Evolutionary conservation across 2,329 filamentous ascomycete species (phyloP).

Genomic region (Fusarium anguioides): DNA sequence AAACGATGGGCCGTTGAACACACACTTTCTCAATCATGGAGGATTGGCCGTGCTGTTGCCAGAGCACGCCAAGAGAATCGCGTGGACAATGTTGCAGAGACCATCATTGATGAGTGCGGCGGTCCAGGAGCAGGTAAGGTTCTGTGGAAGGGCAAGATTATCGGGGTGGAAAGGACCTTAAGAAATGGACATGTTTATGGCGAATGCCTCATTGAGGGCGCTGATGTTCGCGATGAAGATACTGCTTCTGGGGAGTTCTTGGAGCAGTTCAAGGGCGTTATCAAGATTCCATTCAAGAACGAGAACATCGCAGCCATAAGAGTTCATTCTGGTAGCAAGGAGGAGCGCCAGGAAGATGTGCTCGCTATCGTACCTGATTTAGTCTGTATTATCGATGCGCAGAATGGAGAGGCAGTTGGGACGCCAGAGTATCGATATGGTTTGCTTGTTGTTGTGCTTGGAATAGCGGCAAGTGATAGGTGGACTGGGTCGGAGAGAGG

Average conservation of each 20-base stretch:
- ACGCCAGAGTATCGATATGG: constrained; percentile 68
- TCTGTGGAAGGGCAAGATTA: constrained; percentile 73
- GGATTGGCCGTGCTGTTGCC: constrained; percentile 70
- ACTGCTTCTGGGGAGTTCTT: background rate
- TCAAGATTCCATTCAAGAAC: constrained; percentile 79
- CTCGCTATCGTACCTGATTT: constrained; percentile 68
- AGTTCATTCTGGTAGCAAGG: constrained; percentile 46
- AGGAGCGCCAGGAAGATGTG: constrained; percentile 56
- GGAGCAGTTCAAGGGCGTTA: constrained; percentile 55
- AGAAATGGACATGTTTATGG: constrained; percentile 70
- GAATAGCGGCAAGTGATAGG: constrained; percentile 57
- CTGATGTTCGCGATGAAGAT: constrained; percentile 52
- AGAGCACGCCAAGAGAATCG: constrained; percentile 60
- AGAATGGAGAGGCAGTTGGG: constrained; percentile 66
- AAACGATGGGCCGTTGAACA: constrained; percentile 64
- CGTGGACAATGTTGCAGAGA: constrained; percentile 65
- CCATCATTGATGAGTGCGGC: constrained; percentile 68
- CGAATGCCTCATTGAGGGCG: constrained; percentile 66
- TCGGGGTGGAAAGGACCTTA: constrained; percentile 66
- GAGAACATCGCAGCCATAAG: constrained; percentile 73
- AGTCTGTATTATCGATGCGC: constrained; percentile 65
- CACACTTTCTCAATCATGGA: constrained; percentile 65
- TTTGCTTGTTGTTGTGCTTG: constrained; percentile 61
- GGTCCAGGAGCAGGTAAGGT: constrained; percentile 64
- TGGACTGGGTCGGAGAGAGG: constrained; percentile 60